Conservation (phyloP, 176 grass and related monocot genomes). For the Poa annua region DNA sequence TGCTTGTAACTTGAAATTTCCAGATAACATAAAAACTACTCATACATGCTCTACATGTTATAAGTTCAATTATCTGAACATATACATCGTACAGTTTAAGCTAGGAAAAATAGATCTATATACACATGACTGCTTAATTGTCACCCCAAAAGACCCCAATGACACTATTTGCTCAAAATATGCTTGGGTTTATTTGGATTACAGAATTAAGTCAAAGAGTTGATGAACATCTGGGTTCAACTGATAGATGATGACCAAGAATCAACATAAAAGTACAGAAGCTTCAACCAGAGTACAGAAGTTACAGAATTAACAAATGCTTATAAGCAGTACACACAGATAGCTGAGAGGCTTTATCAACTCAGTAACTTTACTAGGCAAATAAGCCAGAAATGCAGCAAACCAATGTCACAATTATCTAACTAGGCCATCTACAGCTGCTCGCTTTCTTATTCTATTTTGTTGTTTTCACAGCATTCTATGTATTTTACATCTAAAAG, state of each 20-base stretch:
- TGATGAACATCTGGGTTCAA: not conserved
- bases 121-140: conserved; percentile 1
- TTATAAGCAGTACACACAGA: not conserved
- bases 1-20: not conserved
- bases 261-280: not conserved
- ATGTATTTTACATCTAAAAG: not conserved
- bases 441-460: not conserved
- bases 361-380: not conserved
- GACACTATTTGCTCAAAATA: not conserved
- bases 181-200: not conserved
- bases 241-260: not conserved
- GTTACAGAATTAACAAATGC: not conserved
- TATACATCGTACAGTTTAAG: not conserved
- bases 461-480: not conserved
- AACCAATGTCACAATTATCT: not conserved
- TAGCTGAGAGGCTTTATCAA: not conserved
- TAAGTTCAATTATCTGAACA: not conserved
- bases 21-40: not conserved
- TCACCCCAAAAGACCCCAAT: not conserved
- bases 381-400: not conserved
- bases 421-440: not conserved
- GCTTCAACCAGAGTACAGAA: not conserved
- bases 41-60: not conserved
- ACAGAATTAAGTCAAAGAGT: not conserved
- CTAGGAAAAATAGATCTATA: not conserved